Percentiles rank a stretch among this genome's conserved stretches.
Evolutionary conservation across 1,284 basidiomycete genomes (phyloP).

Genomic region (Cerrena zonata): DNA sequence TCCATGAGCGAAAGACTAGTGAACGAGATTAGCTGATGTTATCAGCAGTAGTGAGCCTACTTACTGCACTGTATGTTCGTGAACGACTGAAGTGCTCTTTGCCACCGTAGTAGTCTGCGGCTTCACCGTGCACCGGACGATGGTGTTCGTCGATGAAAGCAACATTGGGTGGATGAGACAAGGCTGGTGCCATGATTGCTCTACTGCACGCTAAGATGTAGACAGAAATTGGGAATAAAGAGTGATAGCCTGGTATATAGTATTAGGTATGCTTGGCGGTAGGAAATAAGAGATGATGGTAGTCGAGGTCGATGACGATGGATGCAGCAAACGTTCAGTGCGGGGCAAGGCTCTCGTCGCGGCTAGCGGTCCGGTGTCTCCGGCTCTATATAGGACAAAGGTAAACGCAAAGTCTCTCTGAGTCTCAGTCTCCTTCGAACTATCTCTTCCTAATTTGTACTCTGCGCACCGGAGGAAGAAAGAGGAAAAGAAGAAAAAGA

Average conservation of each 20-base stretch:
- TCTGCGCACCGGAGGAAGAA: not conserved
- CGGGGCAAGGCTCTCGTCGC: not conserved
- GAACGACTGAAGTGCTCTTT: slow-evolving; percentile 71
- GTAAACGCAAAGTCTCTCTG: not conserved
- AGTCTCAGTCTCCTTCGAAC: not conserved
- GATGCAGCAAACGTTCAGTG: not conserved
- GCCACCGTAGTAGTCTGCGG: slow-evolving; percentile 78
- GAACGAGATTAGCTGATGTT: slow-evolving; percentile 8
- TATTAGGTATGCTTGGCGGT: not conserved
- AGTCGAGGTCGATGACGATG: not conserved
- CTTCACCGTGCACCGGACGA: slow-evolving; percentile 58
- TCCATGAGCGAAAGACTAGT: slow-evolving; percentile 28
- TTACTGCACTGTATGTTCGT: slow-evolving; percentile 79
- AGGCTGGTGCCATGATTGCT: slow-evolving; percentile 30
- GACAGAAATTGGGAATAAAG: not conserved
- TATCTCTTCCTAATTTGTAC: not conserved
- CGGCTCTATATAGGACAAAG: not conserved
- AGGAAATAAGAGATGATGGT: not conserved
- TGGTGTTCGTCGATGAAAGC: slow-evolving; percentile 62
- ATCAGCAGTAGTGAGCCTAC: slow-evolving; percentile 18
- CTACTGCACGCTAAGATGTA: not conserved
- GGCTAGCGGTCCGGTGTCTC: not conserved
- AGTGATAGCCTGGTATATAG: not conserved
- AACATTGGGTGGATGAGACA: slow-evolving; percentile 54
- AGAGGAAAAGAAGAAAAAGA: not conserved